A percentile compares a stretch with the other conserved stretches of the same genome.
Conservation (phyloP, 148 eudicot species). For the Spergularia bocconei region DNA sequence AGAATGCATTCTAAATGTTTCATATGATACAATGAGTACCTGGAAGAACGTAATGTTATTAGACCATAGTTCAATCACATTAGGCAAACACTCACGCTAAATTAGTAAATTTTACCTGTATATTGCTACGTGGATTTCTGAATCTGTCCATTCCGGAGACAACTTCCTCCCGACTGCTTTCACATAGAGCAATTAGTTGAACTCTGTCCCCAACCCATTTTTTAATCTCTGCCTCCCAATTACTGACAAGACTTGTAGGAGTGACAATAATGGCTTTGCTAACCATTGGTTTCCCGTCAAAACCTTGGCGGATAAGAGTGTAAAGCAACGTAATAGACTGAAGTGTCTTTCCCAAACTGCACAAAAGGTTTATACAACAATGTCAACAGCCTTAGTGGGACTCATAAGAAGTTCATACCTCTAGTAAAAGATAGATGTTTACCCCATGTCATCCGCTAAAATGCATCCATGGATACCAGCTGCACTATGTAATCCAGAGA, state of each 20-base stretch:
- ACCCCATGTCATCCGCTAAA: conserved; percentile 99
- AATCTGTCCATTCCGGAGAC: conserved; percentile 73
- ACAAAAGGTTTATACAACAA: conserved; percentile 29
- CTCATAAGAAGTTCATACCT: conserved; percentile 2
- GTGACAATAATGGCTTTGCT: conserved; percentile 92
- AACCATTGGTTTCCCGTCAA: conserved; percentile 93
- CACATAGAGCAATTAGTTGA: conserved; percentile 86
- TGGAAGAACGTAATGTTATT: conserved; percentile 33
- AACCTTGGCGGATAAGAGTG: conserved; percentile 91
- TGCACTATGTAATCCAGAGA: conserved; percentile 63
- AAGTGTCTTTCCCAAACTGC: conserved; percentile 94
- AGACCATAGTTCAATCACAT: conserved; percentile 17
- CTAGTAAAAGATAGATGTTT: conserved; percentile 27
- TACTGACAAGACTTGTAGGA: conserved; percentile 96
- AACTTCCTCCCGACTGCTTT: conserved; percentile 85
- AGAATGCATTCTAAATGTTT: conserved; percentile 94
- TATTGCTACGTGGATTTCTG: conserved; percentile 46
- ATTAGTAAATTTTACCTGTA: conserved; percentile 51
- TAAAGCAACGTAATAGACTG: conserved; percentile 93
- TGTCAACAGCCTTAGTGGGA: conserved; percentile 6
- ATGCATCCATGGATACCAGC: conserved; percentile 85
- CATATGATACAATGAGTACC: conserved; percentile 97
- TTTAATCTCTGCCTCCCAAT: conserved; percentile 96
- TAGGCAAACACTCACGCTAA: conserved; percentile 3
- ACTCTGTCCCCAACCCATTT: conserved; percentile 96